Evolutionary conservation across 31 red algal genomes (phyloP), one percentile per base, ranked within the genome.

Genomic region (Endocladia muricata): DNA sequence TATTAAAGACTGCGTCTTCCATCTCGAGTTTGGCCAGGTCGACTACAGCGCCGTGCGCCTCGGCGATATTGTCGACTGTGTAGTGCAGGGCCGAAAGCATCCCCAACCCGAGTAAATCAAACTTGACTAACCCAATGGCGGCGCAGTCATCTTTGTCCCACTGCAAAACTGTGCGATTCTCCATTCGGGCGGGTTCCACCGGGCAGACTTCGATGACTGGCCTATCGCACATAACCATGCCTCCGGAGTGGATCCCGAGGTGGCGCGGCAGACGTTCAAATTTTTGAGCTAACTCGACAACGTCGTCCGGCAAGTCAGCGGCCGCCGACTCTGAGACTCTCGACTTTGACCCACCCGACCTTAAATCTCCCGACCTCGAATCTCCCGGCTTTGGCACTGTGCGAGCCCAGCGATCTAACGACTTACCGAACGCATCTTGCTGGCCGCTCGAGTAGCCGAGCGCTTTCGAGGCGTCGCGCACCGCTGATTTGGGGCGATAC

Each of bases 81-180:
- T 88, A 47, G 28, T 88, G 67, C 35, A 91, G 74, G 34, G 78
- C 48, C 29, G 57, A 37, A 2, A 91, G 74, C 3, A 42, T 87
- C 7, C 62, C 54, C n/a, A 91, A 57, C 3, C 87, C 87, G 29
- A 91, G 43, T 29, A 91, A 87, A 38, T 91, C 87, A 80, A 91
- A 78, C 61, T 91, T 91, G 37, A 91, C 56, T 37, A 91, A 21
- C 25, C 87, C 87, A 33, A 91, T 55, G n/a, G 34, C 65, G 55
- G 86, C 87, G 21, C 86, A 57, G n/a, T 88, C 87, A 49, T 91
- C 82, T 82, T 86, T 91, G 11, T 44, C 37, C 57, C 85, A 91
- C 76, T 91, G 59, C 9, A 31, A 21, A 11, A 63, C 59, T 9
- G 28, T 31, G 44, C 44, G 44, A 19, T 51, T 51, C 44, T 51